These are phyloP conservation scores for Baorangia bicolor DNA, from an alignment of 768 basidiomycete species.

Conservation along the genomic window DNA sequence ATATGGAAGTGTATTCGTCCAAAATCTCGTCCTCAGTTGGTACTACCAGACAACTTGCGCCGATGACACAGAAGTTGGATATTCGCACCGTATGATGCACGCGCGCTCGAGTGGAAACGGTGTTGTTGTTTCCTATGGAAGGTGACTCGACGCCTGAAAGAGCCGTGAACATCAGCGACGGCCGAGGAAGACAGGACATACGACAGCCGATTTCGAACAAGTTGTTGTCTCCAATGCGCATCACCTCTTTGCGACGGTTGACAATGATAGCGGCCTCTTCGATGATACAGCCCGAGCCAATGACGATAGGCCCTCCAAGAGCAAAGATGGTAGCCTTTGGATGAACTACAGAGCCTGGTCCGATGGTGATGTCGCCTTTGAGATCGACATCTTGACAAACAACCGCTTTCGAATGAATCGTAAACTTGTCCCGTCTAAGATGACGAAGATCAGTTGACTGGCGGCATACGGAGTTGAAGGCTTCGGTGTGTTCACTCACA, in stretches of 20 bases:
- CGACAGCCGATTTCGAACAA: slow-evolving; percentile 93
- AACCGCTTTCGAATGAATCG: slow-evolving; percentile 86
- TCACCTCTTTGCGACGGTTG: slow-evolving; percentile 84
- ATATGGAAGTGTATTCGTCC: slow-evolving; percentile 81
- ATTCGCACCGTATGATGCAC: slow-evolving; percentile 83
- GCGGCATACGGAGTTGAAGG: neutral
- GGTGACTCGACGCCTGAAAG: slow-evolving; percentile 82
- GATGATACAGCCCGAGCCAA: slow-evolving; percentile 85
- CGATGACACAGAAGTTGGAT: slow-evolving; percentile 78
- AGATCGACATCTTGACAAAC: slow-evolving; percentile 94
- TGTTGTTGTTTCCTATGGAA: slow-evolving; percentile 81
- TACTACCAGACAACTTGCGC: slow-evolving; percentile 75
- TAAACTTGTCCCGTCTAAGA: slow-evolving; percentile 79
- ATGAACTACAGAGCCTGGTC: slow-evolving; percentile 88
- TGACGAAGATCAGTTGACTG: neutral
- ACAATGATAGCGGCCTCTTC: slow-evolving; percentile 91
- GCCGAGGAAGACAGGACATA: slow-evolving; percentile 41
- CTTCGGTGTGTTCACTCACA: slow-evolving; percentile 20
- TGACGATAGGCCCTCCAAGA: slow-evolving; percentile 84
- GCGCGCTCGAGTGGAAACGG: slow-evolving; percentile 78
- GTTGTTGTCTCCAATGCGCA: slow-evolving; percentile 94
- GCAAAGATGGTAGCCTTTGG: slow-evolving; percentile 95
- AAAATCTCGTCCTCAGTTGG: slow-evolving; percentile 77
- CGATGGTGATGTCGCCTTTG: slow-evolving; percentile 92
- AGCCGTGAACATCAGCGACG: neutral